These are phyloP conservation scores for Populus tremula DNA, from an alignment of 345 rosid species.

Conservation along the genomic window DNA sequence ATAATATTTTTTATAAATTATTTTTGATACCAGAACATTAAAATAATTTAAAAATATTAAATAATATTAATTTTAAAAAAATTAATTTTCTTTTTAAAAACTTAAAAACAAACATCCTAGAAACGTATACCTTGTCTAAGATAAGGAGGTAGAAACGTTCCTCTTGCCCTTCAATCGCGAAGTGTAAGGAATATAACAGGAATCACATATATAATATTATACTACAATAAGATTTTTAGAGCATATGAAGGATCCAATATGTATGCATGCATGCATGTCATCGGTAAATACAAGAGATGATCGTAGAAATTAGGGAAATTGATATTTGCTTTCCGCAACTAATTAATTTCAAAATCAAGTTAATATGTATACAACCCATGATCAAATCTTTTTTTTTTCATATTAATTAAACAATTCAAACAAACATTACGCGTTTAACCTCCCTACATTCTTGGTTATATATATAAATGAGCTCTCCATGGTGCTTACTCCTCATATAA, in stretches of 20 bases:
- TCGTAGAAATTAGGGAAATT: neutral
- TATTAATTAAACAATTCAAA: neutral
- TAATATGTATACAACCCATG: neutral
- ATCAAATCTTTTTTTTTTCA: neutral
- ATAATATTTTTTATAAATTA: too few relatives aligned
- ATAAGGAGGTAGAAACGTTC: neutral
- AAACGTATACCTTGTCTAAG: neutral
- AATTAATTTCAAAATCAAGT: neutral
- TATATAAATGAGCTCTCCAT: neutral
- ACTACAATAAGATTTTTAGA: neutral
- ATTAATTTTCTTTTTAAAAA: too few relatives aligned
- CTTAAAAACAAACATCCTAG: too few relatives aligned
- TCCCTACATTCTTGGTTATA: neutral
- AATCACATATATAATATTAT: neutral
- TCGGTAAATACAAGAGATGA: neutral
- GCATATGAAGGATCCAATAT: neutral
- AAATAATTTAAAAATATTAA: too few relatives aligned
- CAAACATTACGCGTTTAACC: neutral
- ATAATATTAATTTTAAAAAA: too few relatives aligned
- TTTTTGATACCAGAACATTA: accelerated
- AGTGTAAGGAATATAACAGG: neutral
- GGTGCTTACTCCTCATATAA: neutral
- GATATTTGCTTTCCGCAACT: neutral
- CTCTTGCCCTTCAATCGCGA: neutral
- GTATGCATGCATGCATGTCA: neutral